Conservation (phyloP, 768 basidiomycete species). For the Auriscalpium microsporum region DNA sequence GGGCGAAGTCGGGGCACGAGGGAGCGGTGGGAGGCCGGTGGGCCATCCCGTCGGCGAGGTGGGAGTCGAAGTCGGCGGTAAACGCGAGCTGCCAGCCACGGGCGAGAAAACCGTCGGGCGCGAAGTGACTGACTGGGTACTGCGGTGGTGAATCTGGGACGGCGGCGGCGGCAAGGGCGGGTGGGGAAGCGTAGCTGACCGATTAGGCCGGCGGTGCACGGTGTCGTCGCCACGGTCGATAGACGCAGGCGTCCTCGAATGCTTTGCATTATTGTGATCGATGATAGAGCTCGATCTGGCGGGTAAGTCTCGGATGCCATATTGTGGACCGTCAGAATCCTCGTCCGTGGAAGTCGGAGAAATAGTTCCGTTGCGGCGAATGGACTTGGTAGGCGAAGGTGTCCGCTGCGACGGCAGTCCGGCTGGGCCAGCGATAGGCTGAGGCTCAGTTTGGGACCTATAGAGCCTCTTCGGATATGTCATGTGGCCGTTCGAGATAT, state of each 20-base stretch:
- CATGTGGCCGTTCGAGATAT: background rate
- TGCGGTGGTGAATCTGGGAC: constrained; percentile 2
- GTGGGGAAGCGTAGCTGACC: constrained; percentile 11
- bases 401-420: constrained; percentile 2
- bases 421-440: background rate
- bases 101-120: background rate
- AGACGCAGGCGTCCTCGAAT: constrained; percentile 4
- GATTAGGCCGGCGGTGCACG: constrained; percentile 7
- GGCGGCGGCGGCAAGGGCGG: background rate
- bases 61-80: constrained; percentile 6
- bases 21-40: constrained; percentile 6
- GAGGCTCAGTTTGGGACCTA: background rate
- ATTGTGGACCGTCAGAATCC: constrained; percentile 13
- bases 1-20: constrained; percentile 4
- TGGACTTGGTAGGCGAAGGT: constrained; percentile 1
- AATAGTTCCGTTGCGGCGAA: constrained; percentile 6
- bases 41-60: constrained; percentile 12
- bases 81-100: background rate
- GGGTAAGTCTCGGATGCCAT: constrained; percentile 16
- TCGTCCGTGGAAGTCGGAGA: constrained; percentile 11
- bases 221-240: constrained; percentile 3
- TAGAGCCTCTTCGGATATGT: background rate
- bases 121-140: constrained; percentile 9
- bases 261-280: constrained; percentile 5
- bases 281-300: constrained; percentile 10